A percentile compares a stretch with the other conserved stretches of the same genome.
Conservation (phyloP, 2,329 filamentous ascomycete genomes). For the Lachnellula suecica region DNA sequence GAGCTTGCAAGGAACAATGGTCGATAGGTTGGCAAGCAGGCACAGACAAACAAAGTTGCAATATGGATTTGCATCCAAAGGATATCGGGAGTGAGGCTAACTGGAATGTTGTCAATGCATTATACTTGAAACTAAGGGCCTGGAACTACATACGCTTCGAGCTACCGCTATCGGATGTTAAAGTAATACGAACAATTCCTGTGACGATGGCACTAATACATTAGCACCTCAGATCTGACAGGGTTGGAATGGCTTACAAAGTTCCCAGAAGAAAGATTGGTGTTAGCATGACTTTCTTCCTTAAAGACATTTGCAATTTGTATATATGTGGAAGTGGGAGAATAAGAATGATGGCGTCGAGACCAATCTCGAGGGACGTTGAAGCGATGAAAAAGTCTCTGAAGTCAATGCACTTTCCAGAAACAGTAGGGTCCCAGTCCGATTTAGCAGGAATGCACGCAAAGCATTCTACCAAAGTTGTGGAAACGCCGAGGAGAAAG, state of each 20-base stretch:
- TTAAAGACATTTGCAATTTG: neutral
- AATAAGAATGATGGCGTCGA: neutral
- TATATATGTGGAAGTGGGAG: neutral
- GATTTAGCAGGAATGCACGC: neutral
- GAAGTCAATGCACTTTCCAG: neutral
- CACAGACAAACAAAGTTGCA: neutral
- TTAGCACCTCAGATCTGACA: neutral
- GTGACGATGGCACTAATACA: neutral
- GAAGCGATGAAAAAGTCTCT: neutral
- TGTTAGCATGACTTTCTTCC: neutral
- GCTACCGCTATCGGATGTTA: neutral
- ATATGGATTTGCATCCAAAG: neutral
- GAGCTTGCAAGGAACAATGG: neutral
- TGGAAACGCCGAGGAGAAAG: neutral
- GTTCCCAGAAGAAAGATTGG: neutral
- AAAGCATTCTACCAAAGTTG: neutral
- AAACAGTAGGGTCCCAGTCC: neutral
- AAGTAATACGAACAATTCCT: neutral
- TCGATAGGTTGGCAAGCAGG: neutral
- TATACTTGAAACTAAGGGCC: neutral
- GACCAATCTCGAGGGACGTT: neutral
- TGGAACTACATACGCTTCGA: neutral
- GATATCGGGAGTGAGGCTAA: neutral
- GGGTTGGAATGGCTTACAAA: neutral
- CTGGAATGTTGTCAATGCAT: neutral